phyloP scores from a whole-genome alignment of 2,329 filamentous ascomycete genomes.

The Pleoardoris graminearum region DNA sequence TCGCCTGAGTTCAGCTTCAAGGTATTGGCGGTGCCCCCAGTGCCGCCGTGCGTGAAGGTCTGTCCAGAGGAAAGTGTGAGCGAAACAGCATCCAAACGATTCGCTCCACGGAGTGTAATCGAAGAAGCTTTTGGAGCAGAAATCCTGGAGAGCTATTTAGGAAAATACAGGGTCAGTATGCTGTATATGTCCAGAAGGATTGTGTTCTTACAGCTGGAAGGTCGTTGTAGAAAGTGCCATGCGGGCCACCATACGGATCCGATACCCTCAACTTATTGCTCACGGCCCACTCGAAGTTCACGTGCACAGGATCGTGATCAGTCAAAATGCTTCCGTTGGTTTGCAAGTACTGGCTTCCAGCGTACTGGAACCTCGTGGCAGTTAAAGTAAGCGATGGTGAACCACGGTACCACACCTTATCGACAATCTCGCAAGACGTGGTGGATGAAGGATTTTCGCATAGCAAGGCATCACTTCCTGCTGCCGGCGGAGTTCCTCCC shows the following conservation, averaged over 20 bases:
- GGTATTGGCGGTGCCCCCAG: constrained; percentile 51
- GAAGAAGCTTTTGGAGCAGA: constrained; percentile 42
- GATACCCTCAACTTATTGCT: constrained; percentile 51
- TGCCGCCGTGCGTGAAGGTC: constrained; percentile 57
- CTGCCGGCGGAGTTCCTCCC: constrained; percentile 6
- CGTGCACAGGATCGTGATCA: constrained; percentile 67
- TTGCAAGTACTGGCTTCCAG: constrained; percentile 60
- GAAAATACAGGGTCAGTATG: not conserved
- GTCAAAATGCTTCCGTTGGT: constrained; percentile 60
- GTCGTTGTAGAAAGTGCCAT: constrained; percentile 62
- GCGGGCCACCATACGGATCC: constrained; percentile 53
- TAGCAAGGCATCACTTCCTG: constrained; percentile 22
- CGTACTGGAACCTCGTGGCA: constrained; percentile 60
- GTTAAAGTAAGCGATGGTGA: constrained; percentile 52
- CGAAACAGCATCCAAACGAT: constrained; percentile 57
- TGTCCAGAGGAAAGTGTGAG: constrained; percentile 56
- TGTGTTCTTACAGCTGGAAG: constrained; percentile 22
- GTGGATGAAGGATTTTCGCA: constrained; percentile 63
- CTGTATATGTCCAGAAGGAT: no score
- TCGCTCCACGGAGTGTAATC: constrained; percentile 53
- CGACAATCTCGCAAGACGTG: constrained; percentile 64
- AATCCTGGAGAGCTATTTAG: constrained; percentile 1
- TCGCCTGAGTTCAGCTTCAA: constrained; percentile 55
- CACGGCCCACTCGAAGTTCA: constrained; percentile 49
- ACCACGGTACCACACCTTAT: constrained; percentile 67